phyloP scores from a whole-genome alignment of 179 eudicot species.

The Carnegiea gigantea region DNA sequence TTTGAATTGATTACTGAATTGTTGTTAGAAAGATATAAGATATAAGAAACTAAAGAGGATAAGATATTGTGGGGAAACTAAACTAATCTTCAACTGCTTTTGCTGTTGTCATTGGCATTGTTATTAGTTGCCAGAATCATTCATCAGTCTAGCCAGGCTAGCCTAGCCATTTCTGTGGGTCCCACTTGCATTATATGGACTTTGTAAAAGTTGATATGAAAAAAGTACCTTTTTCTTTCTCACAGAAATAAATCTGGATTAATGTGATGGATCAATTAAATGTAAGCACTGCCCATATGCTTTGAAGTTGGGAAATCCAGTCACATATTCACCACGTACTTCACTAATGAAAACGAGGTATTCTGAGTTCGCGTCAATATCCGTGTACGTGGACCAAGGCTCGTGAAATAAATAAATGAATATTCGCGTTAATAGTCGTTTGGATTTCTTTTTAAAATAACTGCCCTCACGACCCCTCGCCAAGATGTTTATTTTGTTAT shows the following conservation, averaged over 20 bases:
- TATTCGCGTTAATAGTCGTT: no score
- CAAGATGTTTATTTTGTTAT: no score
- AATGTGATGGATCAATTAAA: background rate
- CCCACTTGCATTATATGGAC: background rate
- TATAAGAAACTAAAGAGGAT: no score
- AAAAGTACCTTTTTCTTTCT: no score
- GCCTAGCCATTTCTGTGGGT: background rate
- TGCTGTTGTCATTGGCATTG: background rate
- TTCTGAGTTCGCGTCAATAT: background rate
- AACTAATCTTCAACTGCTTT: no score
- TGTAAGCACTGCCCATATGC: background rate
- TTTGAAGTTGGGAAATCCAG: background rate
- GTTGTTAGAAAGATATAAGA: no score
- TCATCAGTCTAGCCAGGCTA: background rate
- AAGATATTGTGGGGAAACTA: no score
- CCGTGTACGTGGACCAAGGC: background rate
- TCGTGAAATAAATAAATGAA: no score
- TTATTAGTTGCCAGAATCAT: background rate
- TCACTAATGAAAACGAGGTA: background rate
- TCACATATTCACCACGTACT: slow-evolving; percentile 3
- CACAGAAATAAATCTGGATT: no score
- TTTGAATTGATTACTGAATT: background rate
- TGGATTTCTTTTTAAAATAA: no score
- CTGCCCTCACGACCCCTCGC: no score
- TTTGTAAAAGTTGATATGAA: no score